These are phyloP conservation scores for Boletales sp. DNA, from an alignment of 768 basidiomycete species.

Conservation along the genomic window DNA sequence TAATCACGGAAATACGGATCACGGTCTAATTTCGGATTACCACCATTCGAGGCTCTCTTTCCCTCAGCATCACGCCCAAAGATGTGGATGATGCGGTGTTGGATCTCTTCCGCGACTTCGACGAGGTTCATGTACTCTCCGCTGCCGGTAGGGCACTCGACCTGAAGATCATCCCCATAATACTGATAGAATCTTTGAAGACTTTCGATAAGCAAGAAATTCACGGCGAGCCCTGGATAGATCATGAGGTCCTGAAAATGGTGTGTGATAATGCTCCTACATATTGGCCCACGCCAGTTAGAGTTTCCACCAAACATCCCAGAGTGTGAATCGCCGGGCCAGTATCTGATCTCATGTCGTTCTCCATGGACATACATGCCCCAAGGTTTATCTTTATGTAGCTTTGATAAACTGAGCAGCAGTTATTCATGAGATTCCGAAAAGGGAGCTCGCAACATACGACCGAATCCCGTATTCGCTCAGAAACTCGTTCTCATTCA, in stretches of 20 bases:
- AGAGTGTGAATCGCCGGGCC: conserved; percentile 96
- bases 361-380: conserved; percentile 92
- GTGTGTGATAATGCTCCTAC: conserved; percentile 37
- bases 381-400: conserved; percentile 91
- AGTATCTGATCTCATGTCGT: conserved; percentile 89
- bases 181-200: conserved; percentile 98
- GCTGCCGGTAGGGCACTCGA: conserved; percentile 94
- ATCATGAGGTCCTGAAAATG: not conserved
- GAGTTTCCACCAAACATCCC: conserved; percentile 99
- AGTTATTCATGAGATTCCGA: conserved; percentile 6
- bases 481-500: conserved; percentile 95
- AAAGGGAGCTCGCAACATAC: conserved; percentile 43
- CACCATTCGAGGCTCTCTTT: conserved; percentile 87
- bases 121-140: conserved; percentile 98
- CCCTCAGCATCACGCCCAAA: conserved; percentile 91
- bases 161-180: conserved; percentile 88
- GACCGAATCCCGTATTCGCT: conserved; percentile 95
- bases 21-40: conserved; percentile 77
- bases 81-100: conserved; percentile 98
- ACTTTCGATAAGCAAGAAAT: conserved; percentile 93
- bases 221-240: conserved; percentile 83
- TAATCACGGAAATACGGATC: conserved; percentile 98
- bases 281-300: conserved; percentile 94
- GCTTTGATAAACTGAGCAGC: conserved; percentile 70
- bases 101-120: conserved; percentile 93